Evolutionary conservation across 306 rosid genomes (phyloP), one percentile per base, ranked within the genome.

Genomic region (Ziziphus jujuba): DNA sequence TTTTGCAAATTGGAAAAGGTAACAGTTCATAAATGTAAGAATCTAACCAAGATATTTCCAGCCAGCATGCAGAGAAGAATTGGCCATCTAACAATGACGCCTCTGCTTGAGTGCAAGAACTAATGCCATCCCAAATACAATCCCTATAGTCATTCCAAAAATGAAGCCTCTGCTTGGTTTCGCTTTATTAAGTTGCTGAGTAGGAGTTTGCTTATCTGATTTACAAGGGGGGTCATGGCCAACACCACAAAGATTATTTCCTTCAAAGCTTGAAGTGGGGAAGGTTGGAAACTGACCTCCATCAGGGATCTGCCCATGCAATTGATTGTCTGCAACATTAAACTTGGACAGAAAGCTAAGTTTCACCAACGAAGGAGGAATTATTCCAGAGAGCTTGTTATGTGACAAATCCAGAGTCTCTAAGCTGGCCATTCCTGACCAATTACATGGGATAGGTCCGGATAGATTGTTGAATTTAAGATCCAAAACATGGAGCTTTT

Each of bases 281-380:
- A 85, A 85, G 17, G 85, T 80, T 51, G 10, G 52, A 66, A 85
- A 82, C 69, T 85, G 90, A 34, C 75, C 80, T 19, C 66, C 84
- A 2, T 52, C 11, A 23, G 91, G 91, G 31, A 85, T 82, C 40
- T 0, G 6, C 38, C 91, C 91, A 44, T 56, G 45, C 63, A 85
- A 73, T 34, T 72, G 70, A 78, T 85, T 85, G 50, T 72, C 21
- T 5, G 91, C 74, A 33, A 82, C 91, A 47, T 45, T 75, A 60
- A 85, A 85, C 79, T 34, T 72, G 31, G 91, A 85, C 61, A 82
- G 56, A 59, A 85, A 85, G 50, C 64, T 75, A 49, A 85, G 91
- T 0, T 8, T 67, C 22, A 31, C 57, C 65, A 85, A 52, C 2
- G 82, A 72, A 22, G 61, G 8, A 0, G 91, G 87, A 52, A 85